These are phyloP conservation scores for Solanum tacnaense DNA, from an alignment of 257 asterid species.

Conservation along the genomic window DNA sequence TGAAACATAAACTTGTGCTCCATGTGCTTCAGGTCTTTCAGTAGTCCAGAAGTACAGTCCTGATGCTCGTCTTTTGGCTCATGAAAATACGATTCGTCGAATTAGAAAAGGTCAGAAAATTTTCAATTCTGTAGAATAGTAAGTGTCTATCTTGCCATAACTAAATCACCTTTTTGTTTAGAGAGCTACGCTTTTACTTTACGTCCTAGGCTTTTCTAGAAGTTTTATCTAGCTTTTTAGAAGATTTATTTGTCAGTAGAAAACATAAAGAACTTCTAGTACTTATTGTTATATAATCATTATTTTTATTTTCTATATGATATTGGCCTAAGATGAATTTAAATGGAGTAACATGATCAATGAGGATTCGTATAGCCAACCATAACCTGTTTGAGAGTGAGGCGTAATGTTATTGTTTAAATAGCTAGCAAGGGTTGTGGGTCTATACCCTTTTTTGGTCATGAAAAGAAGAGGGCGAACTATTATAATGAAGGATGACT, in stretches of 20 bases:
- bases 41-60: conserved; percentile 80
- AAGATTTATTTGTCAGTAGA: neutral
- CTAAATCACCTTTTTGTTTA: neutral
- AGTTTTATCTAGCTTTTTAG: neutral
- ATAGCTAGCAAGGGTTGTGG: neutral
- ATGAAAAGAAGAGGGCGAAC: neutral
- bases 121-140: neutral
- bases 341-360: neutral
- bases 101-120: conserved; percentile 51
- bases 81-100: conserved; percentile 57
- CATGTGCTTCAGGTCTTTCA: conserved; percentile 58
- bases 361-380: neutral
- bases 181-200: neutral
- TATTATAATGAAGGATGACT: neutral
- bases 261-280: neutral
- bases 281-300: neutral
- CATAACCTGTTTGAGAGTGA: neutral
- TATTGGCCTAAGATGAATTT: neutral
- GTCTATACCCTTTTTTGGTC: neutral
- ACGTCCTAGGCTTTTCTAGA: neutral
- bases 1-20: neutral
- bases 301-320: neutral
- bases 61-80: conserved; percentile 74
- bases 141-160: neutral
- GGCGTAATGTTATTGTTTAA: neutral